phyloP scores from a whole-genome alignment of 306 rosid genomes.

The Luffa acutangula region DNA sequence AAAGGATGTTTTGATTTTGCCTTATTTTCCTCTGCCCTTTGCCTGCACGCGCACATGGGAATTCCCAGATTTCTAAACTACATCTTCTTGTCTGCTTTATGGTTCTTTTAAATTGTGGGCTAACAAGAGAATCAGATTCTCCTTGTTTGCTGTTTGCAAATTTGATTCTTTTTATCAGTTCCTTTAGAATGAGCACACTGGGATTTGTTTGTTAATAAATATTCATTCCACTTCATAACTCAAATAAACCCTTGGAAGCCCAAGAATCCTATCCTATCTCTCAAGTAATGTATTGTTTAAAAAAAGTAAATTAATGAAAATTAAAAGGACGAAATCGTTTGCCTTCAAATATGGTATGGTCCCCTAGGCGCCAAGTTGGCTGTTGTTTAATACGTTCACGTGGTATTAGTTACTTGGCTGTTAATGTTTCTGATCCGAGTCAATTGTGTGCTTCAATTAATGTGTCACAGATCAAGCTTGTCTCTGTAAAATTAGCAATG shows the following conservation, averaged over 20 bases:
- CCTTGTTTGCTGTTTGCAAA: slow-evolving; percentile 15
- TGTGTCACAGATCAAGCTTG: slow-evolving; percentile 72
- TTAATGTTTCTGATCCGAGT: neutral
- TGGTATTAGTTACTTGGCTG: slow-evolving; percentile 1
- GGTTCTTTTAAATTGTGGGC: slow-evolving; percentile 1
- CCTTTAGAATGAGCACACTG: neutral
- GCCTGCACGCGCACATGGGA: slow-evolving; percentile 48
- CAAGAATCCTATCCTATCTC: neutral
- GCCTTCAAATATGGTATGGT: neutral
- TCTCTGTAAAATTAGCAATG: slow-evolving; percentile 87
- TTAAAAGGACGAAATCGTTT: neutral
- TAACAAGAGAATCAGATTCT: slow-evolving; percentile 24
- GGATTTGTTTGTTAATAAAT: neutral
- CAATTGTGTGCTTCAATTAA: neutral
- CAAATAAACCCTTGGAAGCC: neutral
- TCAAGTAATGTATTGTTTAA: neutral
- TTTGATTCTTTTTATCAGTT: neutral
- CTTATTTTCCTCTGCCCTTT: slow-evolving; percentile 28
- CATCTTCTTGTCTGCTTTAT: slow-evolving; percentile 34
- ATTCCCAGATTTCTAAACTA: slow-evolving; percentile 21
- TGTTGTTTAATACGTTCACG: neutral
- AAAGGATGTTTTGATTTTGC: slow-evolving; percentile 18
- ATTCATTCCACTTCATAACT: neutral
- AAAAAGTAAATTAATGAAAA: neutral
- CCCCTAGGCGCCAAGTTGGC: slow-evolving; percentile 8